These are phyloP conservation scores for Cladophialophora chaetospira DNA, from an alignment of 2,329 filamentous ascomycete genomes.

Conservation along the genomic window DNA sequence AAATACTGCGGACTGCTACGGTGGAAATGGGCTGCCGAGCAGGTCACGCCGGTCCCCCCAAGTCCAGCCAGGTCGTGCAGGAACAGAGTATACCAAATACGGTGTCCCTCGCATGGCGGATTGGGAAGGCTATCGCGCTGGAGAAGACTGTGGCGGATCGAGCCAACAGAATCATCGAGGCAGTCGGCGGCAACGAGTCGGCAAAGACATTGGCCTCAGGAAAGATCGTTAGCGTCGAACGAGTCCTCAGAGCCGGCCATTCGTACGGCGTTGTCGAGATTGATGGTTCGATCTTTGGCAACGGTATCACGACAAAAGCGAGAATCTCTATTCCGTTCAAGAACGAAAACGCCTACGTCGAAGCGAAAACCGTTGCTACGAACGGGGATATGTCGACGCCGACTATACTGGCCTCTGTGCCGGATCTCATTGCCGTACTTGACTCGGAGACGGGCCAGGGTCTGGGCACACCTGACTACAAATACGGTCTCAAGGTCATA, in stretches of 20 bases:
- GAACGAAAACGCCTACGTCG: slow-evolving; percentile 61
- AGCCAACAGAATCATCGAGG: slow-evolving; percentile 60
- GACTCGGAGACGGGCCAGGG: slow-evolving; percentile 60
- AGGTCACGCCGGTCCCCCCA: slow-evolving; percentile 46
- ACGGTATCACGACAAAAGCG: background rate
- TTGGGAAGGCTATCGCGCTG: slow-evolving; percentile 60
- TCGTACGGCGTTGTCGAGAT: slow-evolving; percentile 60
- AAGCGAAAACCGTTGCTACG: slow-evolving; percentile 26
- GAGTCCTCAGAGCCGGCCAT: slow-evolving; percentile 53
- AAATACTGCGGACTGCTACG: slow-evolving; percentile 54
- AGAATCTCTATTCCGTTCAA: slow-evolving; percentile 68
- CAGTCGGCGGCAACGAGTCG: slow-evolving; percentile 39
- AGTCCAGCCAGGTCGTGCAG: slow-evolving; percentile 40
- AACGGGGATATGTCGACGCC: slow-evolving; percentile 11
- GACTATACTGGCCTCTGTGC: slow-evolving; percentile 55
- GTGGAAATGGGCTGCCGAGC: slow-evolving; percentile 57
- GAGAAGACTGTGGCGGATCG: slow-evolving; percentile 49
- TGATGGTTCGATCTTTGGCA: slow-evolving; percentile 49
- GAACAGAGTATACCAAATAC: slow-evolving; percentile 46
- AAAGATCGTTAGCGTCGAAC: slow-evolving; percentile 63
- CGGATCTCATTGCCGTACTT: slow-evolving; percentile 59
- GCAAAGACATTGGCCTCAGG: slow-evolving; percentile 64
- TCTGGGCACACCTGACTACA: slow-evolving; percentile 58
- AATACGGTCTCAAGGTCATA: slow-evolving; percentile 52
- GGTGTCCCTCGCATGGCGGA: slow-evolving; percentile 51